Evolutionary conservation across 2,329 filamentous ascomycete species (phyloP), one percentile per base, ranked within the genome.

Genomic region (Metarhizium brunneum): DNA sequence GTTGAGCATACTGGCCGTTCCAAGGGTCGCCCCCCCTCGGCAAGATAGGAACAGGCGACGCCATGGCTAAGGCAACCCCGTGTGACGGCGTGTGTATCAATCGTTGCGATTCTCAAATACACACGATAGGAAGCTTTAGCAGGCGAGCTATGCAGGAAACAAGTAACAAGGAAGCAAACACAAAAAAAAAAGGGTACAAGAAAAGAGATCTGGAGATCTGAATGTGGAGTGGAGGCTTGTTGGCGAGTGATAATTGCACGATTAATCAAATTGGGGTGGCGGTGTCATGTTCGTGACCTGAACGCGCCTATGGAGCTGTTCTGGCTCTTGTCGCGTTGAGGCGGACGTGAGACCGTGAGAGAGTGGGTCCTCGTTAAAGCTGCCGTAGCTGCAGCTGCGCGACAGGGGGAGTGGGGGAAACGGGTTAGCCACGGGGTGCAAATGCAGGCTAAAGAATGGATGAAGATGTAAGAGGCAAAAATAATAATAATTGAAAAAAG

Each of bases 251-350:
- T 60, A 61, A 52, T 35, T 54, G 20, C n/a, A 32, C 32, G 40
- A 40, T 59, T 60, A 18, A 60, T 69, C 62, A 66, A 68, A 69
- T 61, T 64, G 56, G 63, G 63, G 66, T 67, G 68, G 68, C 68
- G 59, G 69, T 65, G 66, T 68, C 66, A 69, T 71, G 64, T 65
- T 69, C 70, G 69, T 72, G 70, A 72, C 69, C 20, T 3, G 25
- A 48, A 48, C 45, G 45, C 45, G 45, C 45, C 11, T 20, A 25
- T 25, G 43, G 43, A 29, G 7, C n/a, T 6, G 20, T 13, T 47
- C 7, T 6, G 0, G 43, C 43, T 18, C 43, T 47, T 47, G 43
- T 47, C 43, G 43, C 43, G 43, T 8, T 45, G 42, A 18, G 42
- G 45, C 49, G 43, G 25, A 30, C 45, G n/a, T 6, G 20, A 10